phyloP scores from a whole-genome alignment of 176 grass and related monocot species.

The Leersia perrieri region DNA sequence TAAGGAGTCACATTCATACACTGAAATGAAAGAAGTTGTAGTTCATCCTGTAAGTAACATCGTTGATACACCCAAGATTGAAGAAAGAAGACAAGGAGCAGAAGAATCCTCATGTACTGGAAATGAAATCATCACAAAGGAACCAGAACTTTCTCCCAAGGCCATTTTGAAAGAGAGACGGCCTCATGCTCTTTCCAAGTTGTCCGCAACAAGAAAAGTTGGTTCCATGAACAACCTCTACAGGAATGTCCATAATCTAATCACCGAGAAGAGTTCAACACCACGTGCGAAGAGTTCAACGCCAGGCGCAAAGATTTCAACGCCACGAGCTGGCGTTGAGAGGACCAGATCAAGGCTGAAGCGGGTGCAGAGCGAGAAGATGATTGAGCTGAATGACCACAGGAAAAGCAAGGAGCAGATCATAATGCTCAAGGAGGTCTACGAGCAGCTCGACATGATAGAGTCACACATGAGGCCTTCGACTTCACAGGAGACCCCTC shows the following conservation, averaged over 20 bases:
- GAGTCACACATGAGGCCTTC: constrained; percentile 57
- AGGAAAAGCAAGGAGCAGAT: constrained; percentile 55
- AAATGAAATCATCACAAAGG: constrained; percentile 25
- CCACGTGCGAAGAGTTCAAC: constrained; percentile 30
- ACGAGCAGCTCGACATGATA: constrained; percentile 65
- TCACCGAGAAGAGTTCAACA: constrained; percentile 19
- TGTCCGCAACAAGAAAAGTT: constrained; percentile 37
- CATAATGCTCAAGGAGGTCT: constrained; percentile 76
- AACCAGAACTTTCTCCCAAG: constrained; percentile 22
- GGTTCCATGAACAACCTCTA: constrained; percentile 48
- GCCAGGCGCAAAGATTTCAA: constrained; percentile 20
- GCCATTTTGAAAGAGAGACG: constrained; percentile 17
- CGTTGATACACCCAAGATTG: constrained; percentile 31
- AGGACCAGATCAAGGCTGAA: constrained; percentile 54
- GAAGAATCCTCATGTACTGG: constrained; percentile 9
- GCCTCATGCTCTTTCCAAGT: constrained; percentile 22
- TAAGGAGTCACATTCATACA: constrained; percentile 10
- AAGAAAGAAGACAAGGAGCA: constrained; percentile 27
- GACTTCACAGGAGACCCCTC: constrained; percentile 40
- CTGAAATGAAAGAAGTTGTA: constrained; percentile 26
- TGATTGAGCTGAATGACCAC: constrained; percentile 36
- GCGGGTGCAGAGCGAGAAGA: constrained; percentile 65
- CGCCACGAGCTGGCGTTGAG: constrained; percentile 49
- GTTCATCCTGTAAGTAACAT: constrained; percentile 24
- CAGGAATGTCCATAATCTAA: constrained; percentile 15